phyloP scores from a whole-genome alignment of 768 basidiomycete genomes.

The Tricholoma furcatifolium region DNA sequence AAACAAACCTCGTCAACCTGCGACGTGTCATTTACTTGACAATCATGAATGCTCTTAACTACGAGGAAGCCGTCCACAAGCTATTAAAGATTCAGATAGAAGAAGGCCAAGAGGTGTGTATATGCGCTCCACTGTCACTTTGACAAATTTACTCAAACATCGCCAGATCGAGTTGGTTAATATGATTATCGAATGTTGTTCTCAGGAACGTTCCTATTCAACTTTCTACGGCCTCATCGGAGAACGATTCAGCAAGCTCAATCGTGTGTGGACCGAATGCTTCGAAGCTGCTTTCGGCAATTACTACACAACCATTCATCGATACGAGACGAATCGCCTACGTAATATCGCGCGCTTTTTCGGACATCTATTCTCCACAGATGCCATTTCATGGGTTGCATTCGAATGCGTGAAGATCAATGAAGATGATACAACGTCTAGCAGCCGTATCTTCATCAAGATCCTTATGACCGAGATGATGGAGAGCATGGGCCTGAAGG shows the following conservation, averaged over 20 bases:
- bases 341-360: slow-evolving; percentile 98
- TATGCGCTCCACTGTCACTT: not conserved
- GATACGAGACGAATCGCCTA: slow-evolving; percentile 97
- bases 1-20: slow-evolving; percentile 93
- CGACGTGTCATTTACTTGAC: slow-evolving; percentile 94
- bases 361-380: slow-evolving; percentile 84
- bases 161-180: slow-evolving; percentile 88
- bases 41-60: slow-evolving; percentile 98
- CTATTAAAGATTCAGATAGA: slow-evolving; percentile 88
- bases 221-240: slow-evolving; percentile 97
- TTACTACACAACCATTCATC: slow-evolving; percentile 96
- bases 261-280: slow-evolving; percentile 89
- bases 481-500: slow-evolving; percentile 90
- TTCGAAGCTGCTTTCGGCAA: slow-evolving; percentile 85
- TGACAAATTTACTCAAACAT: not conserved
- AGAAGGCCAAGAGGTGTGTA: slow-evolving; percentile 89
- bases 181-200: slow-evolving; percentile 99
- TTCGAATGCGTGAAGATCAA: slow-evolving; percentile 88
- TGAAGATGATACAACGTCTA: slow-evolving; percentile 96
- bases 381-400: slow-evolving; percentile 87
- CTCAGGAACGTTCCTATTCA: slow-evolving; percentile 97
- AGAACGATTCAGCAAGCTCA: slow-evolving; percentile 95
- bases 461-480: slow-evolving; percentile 95
- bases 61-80: slow-evolving; percentile 99
- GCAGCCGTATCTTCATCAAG: slow-evolving; percentile 95